phyloP scores from a whole-genome alignment of 768 basidiomycete genomes.

The Amanita inopinata region DNA sequence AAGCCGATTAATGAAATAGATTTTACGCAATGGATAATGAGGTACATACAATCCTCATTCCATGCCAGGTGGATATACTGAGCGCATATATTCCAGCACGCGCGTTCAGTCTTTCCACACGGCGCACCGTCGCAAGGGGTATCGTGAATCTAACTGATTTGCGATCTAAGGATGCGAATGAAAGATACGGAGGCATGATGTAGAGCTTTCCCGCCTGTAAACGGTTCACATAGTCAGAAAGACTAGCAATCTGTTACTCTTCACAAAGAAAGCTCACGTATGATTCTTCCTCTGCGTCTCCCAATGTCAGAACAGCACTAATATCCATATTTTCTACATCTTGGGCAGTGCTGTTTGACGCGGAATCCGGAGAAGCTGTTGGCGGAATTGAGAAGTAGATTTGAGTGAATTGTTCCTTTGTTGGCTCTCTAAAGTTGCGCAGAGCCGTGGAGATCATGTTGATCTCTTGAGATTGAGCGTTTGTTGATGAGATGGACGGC shows the following conservation, averaged over 20 bases:
- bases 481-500: background rate
- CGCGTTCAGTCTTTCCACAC: conserved; percentile 91
- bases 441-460: conserved; percentile 81
- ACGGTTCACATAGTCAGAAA: background rate
- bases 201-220: conserved; percentile 87
- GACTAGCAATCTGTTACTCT: background rate
- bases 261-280: conserved; percentile 74
- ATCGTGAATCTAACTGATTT: conserved; percentile 89
- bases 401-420: conserved; percentile 75
- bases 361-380: conserved; percentile 17
- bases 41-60: conserved; percentile 75
- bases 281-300: conserved; percentile 80
- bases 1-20: conserved; percentile 5
- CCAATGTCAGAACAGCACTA: conserved; percentile 78
- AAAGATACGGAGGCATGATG: conserved; percentile 81
- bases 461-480: conserved; percentile 30
- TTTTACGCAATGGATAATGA: background rate
- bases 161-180: conserved; percentile 84
- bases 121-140: conserved; percentile 83
- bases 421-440: conserved; percentile 86
- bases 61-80: conserved; percentile 89
- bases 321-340: conserved; percentile 73
- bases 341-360: conserved; percentile 21
- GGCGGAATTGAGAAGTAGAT: conserved; percentile 83
- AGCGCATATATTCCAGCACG: conserved; percentile 95